A percentile compares a stretch with the other conserved stretches of the same genome.
These are phyloP conservation scores for Fomitopsis serialis DNA, from an alignment of 768 basidiomycete species.

Conservation along the genomic window DNA sequence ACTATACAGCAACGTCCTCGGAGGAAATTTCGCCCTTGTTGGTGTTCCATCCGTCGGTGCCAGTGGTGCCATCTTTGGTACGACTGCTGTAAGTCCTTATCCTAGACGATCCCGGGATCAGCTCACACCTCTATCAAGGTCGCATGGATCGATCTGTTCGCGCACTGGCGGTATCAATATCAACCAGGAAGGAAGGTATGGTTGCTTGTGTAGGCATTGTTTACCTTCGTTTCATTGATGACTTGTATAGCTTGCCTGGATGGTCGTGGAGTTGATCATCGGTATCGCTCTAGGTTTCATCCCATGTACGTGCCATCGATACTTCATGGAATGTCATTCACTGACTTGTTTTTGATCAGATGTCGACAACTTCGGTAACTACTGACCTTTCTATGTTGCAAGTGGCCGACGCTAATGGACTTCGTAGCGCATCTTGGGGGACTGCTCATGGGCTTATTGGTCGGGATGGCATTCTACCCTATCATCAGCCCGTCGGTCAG, in stretches of 20 bases:
- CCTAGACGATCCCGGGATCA: not conserved
- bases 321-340: not conserved
- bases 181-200: constrained; percentile 73
- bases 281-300: constrained; percentile 83
- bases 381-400: not conserved
- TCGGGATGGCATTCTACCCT: constrained; percentile 83
- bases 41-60: constrained; percentile 89
- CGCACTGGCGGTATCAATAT: constrained; percentile 90
- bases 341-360: constrained; percentile 32
- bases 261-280: constrained; percentile 82
- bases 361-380: constrained; percentile 84
- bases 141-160: constrained; percentile 83
- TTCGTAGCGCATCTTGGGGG: constrained; percentile 77
- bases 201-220: not conserved
- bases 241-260: constrained; percentile 59
- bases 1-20: constrained; percentile 67
- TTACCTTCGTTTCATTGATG: not conserved
- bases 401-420: constrained; percentile 6
- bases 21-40: constrained; percentile 89
- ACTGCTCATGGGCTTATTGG: constrained; percentile 77
- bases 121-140: constrained; percentile 32
- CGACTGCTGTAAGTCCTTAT: constrained; percentile 52
- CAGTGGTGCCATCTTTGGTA: constrained; percentile 89
- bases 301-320: constrained; percentile 50
- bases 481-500: constrained; percentile 77